These are phyloP conservation scores for Asterochloris erici DNA, from an alignment of 139 green algal species.

Conservation along the genomic window DNA sequence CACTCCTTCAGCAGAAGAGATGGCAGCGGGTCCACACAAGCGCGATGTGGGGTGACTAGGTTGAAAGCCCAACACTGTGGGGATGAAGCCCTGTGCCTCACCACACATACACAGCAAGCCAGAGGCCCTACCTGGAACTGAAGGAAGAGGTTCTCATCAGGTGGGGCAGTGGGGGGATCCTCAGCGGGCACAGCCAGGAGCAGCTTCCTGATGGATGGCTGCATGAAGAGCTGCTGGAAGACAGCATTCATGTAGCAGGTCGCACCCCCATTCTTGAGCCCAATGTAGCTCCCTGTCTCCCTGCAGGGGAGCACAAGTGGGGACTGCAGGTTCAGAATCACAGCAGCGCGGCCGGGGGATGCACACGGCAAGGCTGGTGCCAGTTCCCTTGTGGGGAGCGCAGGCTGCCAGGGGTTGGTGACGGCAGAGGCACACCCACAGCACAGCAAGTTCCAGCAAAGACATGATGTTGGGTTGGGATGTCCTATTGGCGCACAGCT, in stretches of 20 bases:
- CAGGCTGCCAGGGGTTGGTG: too few relatives aligned
- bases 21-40: neutral
- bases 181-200: constrained; percentile 58
- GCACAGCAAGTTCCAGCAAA: too few relatives aligned
- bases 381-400: neutral
- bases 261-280: constrained; percentile 76
- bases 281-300: constrained; percentile 21
- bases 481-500: too few relatives aligned
- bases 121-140: constrained; percentile 39
- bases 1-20: too few relatives aligned
- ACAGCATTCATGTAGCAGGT: constrained; percentile 97
- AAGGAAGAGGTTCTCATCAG: constrained; percentile 58
- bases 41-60: neutral
- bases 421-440: too few relatives aligned
- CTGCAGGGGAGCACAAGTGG: constrained; percentile 1
- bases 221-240: constrained; percentile 96
- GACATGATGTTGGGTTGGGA: too few relatives aligned
- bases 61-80: too few relatives aligned
- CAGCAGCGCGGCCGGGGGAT: too few relatives aligned
- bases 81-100: too few relatives aligned
- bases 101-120: neutral
- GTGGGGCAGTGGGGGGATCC: neutral
- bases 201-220: constrained; percentile 65
- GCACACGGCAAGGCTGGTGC: neutral
- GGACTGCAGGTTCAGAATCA: neutral